Evolutionary conservation across 768 basidiomycete species (phyloP), one percentile per base, ranked within the genome.

Genomic region (Sistotremastrum suecicum): DNA sequence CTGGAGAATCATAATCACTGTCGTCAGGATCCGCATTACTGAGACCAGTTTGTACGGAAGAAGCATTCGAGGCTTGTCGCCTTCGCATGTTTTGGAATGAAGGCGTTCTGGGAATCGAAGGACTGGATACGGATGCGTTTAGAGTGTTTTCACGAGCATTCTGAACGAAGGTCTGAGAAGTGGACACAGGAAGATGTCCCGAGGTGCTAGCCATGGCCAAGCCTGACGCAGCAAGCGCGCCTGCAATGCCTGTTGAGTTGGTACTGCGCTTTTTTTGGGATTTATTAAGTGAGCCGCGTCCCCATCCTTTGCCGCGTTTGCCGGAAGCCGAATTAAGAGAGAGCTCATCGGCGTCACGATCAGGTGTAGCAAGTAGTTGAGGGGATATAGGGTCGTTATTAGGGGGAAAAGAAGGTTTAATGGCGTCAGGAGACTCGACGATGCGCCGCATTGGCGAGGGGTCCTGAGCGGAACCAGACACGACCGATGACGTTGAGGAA

Each of bases 201-300:
- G 42, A 41, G 4, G 46, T 41, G 35, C 48, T 46, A 4, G 76
- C 74, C 72, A 84, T 81, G 40, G 78, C 72, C 32, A 80, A 62
- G 11, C 80, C 76, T 11, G 76, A 76, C 2, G 77, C 75, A 1
- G 80, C 78, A 42, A 82, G 68, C 1, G 80, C 81, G 43, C 71
- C 69, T 3, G 82, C 80, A n/a, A 83, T 68, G 28, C 76, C 74
- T 0, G 73, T 69, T 2, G 75, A 71, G 54, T 61, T 66, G 20
- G 20, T 20, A 20, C 20, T 20, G 20, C 20, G 34, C 63, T 59
- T 42, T 59, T 55, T 3, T 57, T 56, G 10, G 55, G 55, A 47
- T 74, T 76, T 41, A 59, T 63, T 2, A 67, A 60, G 61, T 41
- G 11, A 53, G 50, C 37, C 67, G 61, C 34, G 62, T 57, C 70